Percentiles rank a stretch among this genome's conserved stretches.
Evolutionary conservation across 352 stramenopile genomes (phyloP).

Genomic region (Phytophthora hibernalis): DNA sequence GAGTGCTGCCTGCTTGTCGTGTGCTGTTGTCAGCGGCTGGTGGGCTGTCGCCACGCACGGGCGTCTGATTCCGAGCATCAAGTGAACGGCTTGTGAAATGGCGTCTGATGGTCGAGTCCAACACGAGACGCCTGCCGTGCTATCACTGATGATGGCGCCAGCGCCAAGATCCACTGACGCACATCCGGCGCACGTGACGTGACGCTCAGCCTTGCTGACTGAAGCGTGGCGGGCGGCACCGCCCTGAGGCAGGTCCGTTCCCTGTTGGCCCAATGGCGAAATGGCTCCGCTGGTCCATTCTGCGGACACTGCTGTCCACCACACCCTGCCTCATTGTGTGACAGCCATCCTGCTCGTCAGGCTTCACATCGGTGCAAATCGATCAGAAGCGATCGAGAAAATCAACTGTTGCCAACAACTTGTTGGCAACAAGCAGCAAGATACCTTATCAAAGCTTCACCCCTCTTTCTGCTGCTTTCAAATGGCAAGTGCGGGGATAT

Average conservation of each 20-base stretch:
- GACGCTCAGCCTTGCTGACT: slow-evolving; percentile 9
- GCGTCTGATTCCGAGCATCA: slow-evolving; percentile 21
- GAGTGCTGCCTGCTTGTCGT: not conserved
- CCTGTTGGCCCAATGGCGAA: not conserved
- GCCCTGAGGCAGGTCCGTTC: not conserved
- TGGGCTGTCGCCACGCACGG: slow-evolving; percentile 18
- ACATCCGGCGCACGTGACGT: not conserved
- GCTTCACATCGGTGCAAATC: slow-evolving; percentile 33
- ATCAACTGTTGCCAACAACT: no score
- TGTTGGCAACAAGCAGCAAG: no score
- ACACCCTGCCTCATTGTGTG: not conserved
- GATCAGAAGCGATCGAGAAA: slow-evolving; percentile 17
- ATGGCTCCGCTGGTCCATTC: slow-evolving; percentile 23
- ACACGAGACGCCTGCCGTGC: not conserved
- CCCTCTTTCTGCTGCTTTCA: no score
- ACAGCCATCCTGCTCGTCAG: slow-evolving; percentile 23
- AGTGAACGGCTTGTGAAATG: slow-evolving; percentile 21
- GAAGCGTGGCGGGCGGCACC: slow-evolving; percentile 22
- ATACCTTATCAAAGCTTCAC: not conserved
- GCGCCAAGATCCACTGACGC: not conserved
- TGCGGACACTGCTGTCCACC: slow-evolving; percentile 20
- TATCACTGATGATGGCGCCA: slow-evolving; percentile 1
- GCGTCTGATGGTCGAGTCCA: slow-evolving; percentile 19
- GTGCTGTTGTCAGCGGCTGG: not conserved
- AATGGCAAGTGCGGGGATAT: no score